Percentiles rank a stretch among this genome's conserved stretches.
Conservation (phyloP, 257 asterid species). For the Solanum sitiens region DNA sequence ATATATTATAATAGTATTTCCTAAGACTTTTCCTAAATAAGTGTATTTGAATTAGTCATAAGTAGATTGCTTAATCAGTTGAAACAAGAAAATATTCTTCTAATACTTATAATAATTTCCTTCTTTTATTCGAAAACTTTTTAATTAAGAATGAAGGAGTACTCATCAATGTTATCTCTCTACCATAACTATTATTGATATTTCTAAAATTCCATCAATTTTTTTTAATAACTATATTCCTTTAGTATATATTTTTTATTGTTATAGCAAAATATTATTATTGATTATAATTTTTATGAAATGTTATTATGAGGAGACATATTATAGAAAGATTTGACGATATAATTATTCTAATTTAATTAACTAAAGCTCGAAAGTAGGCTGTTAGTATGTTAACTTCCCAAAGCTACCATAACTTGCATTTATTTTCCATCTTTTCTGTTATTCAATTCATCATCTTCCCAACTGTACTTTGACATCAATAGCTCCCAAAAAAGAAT, state of each 20-base stretch:
- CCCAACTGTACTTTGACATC: background rate
- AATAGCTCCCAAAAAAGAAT: background rate
- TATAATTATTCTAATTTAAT: background rate
- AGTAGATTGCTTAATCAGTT: background rate
- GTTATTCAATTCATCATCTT: background rate
- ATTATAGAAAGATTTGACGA: background rate
- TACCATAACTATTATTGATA: background rate
- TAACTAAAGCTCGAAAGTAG: background rate
- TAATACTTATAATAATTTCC: background rate
- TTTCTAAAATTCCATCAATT: background rate
- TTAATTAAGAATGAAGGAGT: background rate
- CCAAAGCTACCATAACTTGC: background rate
- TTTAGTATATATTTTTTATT: background rate
- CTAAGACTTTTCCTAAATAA: background rate
- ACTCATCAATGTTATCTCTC: background rate
- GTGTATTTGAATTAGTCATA: background rate
- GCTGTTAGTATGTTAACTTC: background rate
- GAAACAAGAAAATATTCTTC: background rate
- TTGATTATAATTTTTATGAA: background rate
- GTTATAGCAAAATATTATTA: background rate
- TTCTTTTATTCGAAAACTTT: background rate
- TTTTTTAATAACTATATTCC: background rate
- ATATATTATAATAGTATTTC: background rate
- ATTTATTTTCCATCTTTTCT: background rate
- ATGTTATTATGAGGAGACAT: rapidly evolving